These are phyloP conservation scores for Blastobotrys petasosporus DNA, from an alignment of 1,139 yeast species.

Conservation along the genomic window DNA sequence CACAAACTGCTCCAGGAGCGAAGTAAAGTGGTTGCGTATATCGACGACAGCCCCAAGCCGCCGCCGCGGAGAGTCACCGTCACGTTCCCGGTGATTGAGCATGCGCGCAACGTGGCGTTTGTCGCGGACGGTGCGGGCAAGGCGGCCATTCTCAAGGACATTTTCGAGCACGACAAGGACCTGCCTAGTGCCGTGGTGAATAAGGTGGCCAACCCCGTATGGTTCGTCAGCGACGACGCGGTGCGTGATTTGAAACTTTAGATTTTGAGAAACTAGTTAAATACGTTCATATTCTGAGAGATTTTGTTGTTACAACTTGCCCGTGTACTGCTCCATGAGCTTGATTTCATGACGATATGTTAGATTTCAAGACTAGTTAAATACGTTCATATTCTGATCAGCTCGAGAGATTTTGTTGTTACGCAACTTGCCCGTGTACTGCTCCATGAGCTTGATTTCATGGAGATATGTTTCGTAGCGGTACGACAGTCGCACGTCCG, in stretches of 20 bases:
- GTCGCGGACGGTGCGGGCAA: constrained; percentile 89
- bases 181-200: constrained; percentile 78
- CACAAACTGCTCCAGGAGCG: constrained; percentile 31
- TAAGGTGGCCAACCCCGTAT: constrained; percentile 46
- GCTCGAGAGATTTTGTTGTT: constrained; percentile 4
- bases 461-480: constrained; percentile 75
- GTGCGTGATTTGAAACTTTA: constrained; percentile 47
- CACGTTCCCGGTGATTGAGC: constrained; percentile 57
- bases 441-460: constrained; percentile 65
- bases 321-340: constrained; percentile 58
- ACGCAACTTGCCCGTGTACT: constrained; percentile 38
- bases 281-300: constrained; percentile 8
- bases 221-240: constrained; percentile 81
- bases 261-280: not conserved
- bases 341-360: constrained; percentile 71
- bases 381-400: constrained; percentile 7
- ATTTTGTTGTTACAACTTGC: constrained; percentile 10
- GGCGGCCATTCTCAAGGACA: constrained; percentile 63
- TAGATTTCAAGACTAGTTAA: constrained; percentile 7
- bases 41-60: constrained; percentile 64
- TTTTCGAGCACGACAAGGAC: constrained; percentile 49
- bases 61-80: constrained; percentile 72
- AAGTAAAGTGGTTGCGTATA: constrained; percentile 36
- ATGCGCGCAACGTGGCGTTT: constrained; percentile 58
- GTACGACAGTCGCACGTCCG: constrained; percentile 75